Percentiles rank a stretch among this genome's conserved stretches.
Evolutionary conservation across 2,329 filamentous ascomycete genomes (phyloP).

Genomic region (Lomentospora prolificans): DNA sequence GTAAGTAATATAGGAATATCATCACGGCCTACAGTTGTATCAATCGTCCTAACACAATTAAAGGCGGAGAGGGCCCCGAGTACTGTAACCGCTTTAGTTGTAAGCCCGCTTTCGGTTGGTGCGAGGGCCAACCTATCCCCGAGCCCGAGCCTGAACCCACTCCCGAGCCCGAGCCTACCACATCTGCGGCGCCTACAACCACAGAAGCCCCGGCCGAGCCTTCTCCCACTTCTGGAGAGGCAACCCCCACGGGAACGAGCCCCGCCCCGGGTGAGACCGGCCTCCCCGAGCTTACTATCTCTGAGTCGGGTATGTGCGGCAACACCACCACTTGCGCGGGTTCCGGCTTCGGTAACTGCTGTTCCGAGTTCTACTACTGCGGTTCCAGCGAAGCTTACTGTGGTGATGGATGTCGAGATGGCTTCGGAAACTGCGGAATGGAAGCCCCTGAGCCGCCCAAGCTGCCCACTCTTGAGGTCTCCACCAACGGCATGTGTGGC

Average conservation of each 20-base stretch:
- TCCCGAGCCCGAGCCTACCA: conserved; percentile 1
- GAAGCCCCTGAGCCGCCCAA: neutral
- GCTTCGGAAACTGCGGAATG: conserved; percentile 20
- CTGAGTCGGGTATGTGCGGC: conserved; percentile 19
- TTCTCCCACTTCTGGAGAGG: neutral
- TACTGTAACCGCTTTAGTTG: conserved; percentile 13
- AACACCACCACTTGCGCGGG: conserved; percentile 24
- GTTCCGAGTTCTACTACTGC: conserved; percentile 31
- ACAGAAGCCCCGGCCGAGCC: neutral
- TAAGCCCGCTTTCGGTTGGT: conserved; percentile 5
- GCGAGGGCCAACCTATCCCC: conserved; percentile 6
- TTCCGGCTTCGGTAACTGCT: conserved; percentile 27
- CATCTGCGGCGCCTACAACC: neutral
- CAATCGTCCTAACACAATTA: neutral
- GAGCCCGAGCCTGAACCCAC: neutral
- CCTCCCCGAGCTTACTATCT: neutral
- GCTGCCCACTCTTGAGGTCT: neutral
- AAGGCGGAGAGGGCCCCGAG: conserved; percentile 11
- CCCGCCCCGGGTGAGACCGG: conserved; percentile 8
- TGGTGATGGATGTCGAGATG: conserved; percentile 22
- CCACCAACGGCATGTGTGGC: conserved; percentile 9
- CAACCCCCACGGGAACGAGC: neutral
- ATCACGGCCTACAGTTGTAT: neutral
- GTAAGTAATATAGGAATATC: too few species aligned
- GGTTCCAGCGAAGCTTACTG: conserved; percentile 20